Evolutionary conservation across 2,329 filamentous ascomycete genomes (phyloP).

Genomic region (Aurifilum marmelostoma): DNA sequence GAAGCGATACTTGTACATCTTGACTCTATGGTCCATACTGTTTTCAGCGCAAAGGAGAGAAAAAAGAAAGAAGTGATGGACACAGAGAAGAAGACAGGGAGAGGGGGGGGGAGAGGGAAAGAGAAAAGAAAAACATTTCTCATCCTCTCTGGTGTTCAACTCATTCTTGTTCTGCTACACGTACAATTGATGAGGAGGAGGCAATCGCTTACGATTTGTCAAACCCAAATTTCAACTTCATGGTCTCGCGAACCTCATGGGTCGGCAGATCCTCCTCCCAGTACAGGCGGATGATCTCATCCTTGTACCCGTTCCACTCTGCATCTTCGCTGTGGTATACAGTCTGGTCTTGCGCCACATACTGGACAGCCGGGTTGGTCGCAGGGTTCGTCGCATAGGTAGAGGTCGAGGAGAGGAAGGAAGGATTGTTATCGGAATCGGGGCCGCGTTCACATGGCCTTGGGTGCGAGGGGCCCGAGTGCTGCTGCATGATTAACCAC

Average conservation of each 20-base stretch:
- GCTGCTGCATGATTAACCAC: background rate
- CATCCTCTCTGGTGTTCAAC: background rate
- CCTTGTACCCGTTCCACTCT: conserved; percentile 5
- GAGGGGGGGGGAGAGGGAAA: too few species aligned
- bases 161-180: background rate
- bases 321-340: background rate
- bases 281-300: conserved; percentile 10
- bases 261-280: conserved; percentile 14
- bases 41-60: background rate
- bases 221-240: conserved; percentile 16
- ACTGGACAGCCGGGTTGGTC: background rate
- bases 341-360: background rate
- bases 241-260: conserved; percentile 5
- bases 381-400: background rate
- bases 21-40: background rate
- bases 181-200: background rate
- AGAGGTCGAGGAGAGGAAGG: background rate
- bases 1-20: conserved; percentile 20
- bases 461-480: background rate
- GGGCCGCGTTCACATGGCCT: background rate
- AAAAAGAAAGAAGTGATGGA: too few species aligned
- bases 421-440: background rate
- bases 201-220: conserved; percentile 15
- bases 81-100: too few species aligned
- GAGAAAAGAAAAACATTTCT: background rate